phyloP scores from a whole-genome alignment of 306 rosid species.

The Myrica gale region DNA sequence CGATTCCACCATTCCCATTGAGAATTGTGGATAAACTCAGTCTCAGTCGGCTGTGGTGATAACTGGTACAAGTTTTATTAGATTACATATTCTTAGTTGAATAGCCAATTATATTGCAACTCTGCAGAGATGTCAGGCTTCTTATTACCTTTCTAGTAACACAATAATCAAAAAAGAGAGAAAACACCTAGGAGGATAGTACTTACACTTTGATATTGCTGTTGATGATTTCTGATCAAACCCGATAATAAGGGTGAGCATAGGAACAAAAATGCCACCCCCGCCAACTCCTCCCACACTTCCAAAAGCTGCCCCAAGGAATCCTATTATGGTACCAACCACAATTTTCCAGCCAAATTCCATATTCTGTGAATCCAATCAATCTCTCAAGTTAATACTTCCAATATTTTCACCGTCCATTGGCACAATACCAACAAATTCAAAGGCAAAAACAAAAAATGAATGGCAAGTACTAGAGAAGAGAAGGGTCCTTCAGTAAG shows the following conservation, averaged over 20 bases:
- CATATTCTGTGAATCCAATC: constrained; percentile 55
- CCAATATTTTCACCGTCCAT: background rate
- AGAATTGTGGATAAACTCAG: background rate
- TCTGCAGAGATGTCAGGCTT: background rate
- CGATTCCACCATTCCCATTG: background rate
- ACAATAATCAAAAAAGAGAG: background rate
- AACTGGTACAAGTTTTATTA: background rate
- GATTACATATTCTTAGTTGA: background rate
- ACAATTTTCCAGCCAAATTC: constrained; percentile 82
- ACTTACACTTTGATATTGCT: constrained; percentile 93
- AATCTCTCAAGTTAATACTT: constrained; percentile 5
- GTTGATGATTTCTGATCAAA: constrained; percentile 90
- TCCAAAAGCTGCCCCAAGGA: constrained; percentile 91
- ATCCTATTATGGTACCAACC: constrained; percentile 65
- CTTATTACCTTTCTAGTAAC: background rate
- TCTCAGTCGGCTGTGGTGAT: background rate
- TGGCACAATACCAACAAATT: background rate
- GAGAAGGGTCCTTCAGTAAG: background rate
- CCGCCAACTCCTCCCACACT: constrained; percentile 99
- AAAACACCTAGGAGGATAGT: background rate
- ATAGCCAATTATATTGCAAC: background rate
- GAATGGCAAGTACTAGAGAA: background rate
- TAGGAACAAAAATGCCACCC: constrained; percentile 95
- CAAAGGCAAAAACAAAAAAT: background rate
- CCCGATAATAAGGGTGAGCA: constrained; percentile 85